These are phyloP conservation scores for Pholiota microspora DNA, from an alignment of 768 basidiomycete genomes.

Conservation along the genomic window DNA sequence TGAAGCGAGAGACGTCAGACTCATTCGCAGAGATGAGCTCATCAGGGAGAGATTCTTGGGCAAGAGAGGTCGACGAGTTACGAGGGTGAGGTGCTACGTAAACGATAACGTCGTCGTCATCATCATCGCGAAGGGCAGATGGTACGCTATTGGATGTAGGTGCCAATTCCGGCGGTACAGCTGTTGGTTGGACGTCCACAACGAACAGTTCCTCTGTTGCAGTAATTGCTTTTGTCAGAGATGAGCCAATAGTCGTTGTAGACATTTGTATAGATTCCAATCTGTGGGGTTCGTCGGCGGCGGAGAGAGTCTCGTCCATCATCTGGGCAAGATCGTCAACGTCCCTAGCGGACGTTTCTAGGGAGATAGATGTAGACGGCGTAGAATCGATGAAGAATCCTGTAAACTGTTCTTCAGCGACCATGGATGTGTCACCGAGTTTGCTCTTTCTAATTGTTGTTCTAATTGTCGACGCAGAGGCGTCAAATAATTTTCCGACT, in stretches of 20 bases:
- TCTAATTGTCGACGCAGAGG: constrained; percentile 11
- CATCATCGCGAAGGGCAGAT: constrained; percentile 22
- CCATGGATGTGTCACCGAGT: constrained; percentile 5
- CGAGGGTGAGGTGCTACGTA: constrained; percentile 78
- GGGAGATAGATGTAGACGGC: background rate
- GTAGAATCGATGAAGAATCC: constrained; percentile 16
- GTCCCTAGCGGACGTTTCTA: background rate
- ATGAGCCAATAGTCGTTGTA: background rate
- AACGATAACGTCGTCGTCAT: constrained; percentile 70
- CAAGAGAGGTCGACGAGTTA: constrained; percentile 7
- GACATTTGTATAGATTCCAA: background rate
- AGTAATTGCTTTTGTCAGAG: background rate
- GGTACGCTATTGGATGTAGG: constrained; percentile 17
- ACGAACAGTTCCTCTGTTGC: constrained; percentile 6
- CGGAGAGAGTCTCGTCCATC: constrained; percentile 20
- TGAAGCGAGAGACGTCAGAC: constrained; percentile 20
- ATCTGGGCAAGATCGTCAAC: constrained; percentile 18
- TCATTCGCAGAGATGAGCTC: background rate
- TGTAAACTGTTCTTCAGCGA: constrained; percentile 16
- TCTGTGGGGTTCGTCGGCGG: constrained; percentile 10
- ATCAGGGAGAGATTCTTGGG: background rate
- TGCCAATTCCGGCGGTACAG: constrained; percentile 12
- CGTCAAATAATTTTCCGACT: constrained; percentile 45
- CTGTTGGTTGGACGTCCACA: constrained; percentile 22
- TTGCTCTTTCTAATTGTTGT: constrained; percentile 18